Conservation (phyloP, 805 yeast species). For the Ogataea salicorniae region DNA sequence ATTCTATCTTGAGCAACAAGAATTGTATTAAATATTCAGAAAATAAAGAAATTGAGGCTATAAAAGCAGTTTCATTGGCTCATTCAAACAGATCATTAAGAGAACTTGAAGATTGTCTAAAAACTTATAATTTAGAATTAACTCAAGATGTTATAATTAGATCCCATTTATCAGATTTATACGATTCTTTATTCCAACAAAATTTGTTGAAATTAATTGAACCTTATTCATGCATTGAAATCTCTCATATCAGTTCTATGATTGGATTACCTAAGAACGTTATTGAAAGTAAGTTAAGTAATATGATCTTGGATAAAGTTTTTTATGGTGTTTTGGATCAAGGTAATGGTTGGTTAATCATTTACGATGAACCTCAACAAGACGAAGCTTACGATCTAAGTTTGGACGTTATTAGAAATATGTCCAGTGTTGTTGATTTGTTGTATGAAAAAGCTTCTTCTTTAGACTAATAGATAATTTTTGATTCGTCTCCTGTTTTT, state of each 20-base stretch:
- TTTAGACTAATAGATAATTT: constrained; percentile 44
- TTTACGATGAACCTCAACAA: constrained; percentile 82
- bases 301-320: constrained; percentile 94
- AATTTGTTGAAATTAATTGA: constrained; percentile 91
- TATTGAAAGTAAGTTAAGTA: constrained; percentile 90
- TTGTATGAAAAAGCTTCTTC: constrained; percentile 90
- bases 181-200: constrained; percentile 89
- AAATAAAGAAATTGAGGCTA: constrained; percentile 87
- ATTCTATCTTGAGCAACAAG: constrained; percentile 70
- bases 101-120: constrained; percentile 83
- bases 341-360: constrained; percentile 95
- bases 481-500: background rate
- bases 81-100: constrained; percentile 84
- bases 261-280: constrained; percentile 84
- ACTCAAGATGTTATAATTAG: constrained; percentile 84
- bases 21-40: constrained; percentile 36
- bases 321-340: constrained; percentile 96
- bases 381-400: constrained; percentile 88
- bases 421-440: constrained; percentile 84
- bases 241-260: constrained; percentile 78
- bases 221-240: constrained; percentile 94
- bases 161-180: constrained; percentile 86
- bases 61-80: constrained; percentile 89
- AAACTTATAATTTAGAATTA: constrained; percentile 65
- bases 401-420: constrained; percentile 77